A percentile compares a stretch with the other conserved stretches of the same genome.
These are phyloP conservation scores for Oligophagozyma castellii DNA, from an alignment of 1,139 yeast species.

Conservation along the genomic window DNA sequence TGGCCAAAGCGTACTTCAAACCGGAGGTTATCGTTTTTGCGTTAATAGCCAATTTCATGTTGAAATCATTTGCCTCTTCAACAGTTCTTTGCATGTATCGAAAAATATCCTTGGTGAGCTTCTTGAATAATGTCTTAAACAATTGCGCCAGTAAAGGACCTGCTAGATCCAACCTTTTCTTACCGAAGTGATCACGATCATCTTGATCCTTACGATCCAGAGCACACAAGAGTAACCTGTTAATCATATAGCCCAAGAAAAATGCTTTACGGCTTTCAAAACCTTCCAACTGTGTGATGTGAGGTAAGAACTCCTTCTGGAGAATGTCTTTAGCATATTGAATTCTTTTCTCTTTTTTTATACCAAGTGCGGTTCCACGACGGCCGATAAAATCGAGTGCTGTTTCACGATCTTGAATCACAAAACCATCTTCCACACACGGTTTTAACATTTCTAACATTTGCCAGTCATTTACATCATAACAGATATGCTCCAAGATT, in stretches of 20 bases:
- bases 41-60: constrained; percentile 89
- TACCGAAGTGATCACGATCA: constrained; percentile 99
- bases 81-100: constrained; percentile 99
- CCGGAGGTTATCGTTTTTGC: constrained; percentile 97
- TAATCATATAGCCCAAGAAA: constrained; percentile 95
- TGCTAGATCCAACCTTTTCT: constrained; percentile 93
- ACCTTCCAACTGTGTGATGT: constrained; percentile 95
- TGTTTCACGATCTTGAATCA: constrained; percentile 94
- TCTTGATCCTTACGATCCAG: constrained; percentile 95
- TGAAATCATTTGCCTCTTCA: constrained; percentile 93
- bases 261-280: constrained; percentile 94
- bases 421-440: constrained; percentile 97
- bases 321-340: constrained; percentile 93
- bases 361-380: constrained; percentile 90
- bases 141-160: constrained; percentile 94
- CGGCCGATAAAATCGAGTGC: constrained; percentile 97
- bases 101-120: constrained; percentile 86
- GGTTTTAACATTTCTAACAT: constrained; percentile 99
- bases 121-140: constrained; percentile 87
- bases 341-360: constrained; percentile 93
- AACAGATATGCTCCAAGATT: constrained; percentile 93
- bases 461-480: constrained; percentile 97
- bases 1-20: constrained; percentile 89
- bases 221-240: constrained; percentile 86
- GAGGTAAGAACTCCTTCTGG: constrained; percentile 92